Evolutionary conservation across 257 asterid species (phyloP), one percentile per base, ranked within the genome.

Genomic region (Voacanga thouarsii): DNA sequence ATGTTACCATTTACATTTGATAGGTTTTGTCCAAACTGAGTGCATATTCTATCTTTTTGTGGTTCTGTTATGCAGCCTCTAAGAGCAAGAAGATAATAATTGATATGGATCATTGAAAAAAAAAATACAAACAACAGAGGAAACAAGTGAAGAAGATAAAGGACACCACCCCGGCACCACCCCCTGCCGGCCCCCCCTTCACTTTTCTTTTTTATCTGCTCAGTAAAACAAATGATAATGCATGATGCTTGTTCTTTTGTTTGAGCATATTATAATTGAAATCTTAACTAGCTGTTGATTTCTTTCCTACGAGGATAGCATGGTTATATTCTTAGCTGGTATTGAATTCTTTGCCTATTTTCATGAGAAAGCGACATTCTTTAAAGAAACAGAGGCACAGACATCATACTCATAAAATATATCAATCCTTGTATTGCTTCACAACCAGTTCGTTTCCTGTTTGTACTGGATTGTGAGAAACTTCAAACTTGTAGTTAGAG

Each of bases 11-110:
- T 49, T 71, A 0, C 45, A 45, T 57, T 56, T 57, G 71, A 28
- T 71, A 10, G 11, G 57, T 28, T 53, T 4, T 60, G 66, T 37
- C 41, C 51, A 44, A 41, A 57, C 33, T 44, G 18, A 47, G 63
- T 59, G 70, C 74, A 28, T 67, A 68, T 39, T 66, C 12, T 74
- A 4, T 69, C 63, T 30, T 37, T 55, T 45, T 18, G 66, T 66
- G 28, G 76, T 75, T 26, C 61, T 39, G 8, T 41, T 49, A 37
- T 80, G 66, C 69, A 47, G n/a, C 66, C 18, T 43, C 37, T 45
- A 44, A 45, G 24, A 8, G 56, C 19, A n/a, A 75, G 39, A 26
- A 28, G 57, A 51, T 51, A 51, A 15, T 51, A 49, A 49, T 49
- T 49, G 47, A 49, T 49, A 10, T 49, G 55, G 55, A 5, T 49